Evolutionary conservation across 176 grass and related monocot species (phyloP), one percentile per base, ranked within the genome.

Genomic region (Aegilops umbellulata): DNA sequence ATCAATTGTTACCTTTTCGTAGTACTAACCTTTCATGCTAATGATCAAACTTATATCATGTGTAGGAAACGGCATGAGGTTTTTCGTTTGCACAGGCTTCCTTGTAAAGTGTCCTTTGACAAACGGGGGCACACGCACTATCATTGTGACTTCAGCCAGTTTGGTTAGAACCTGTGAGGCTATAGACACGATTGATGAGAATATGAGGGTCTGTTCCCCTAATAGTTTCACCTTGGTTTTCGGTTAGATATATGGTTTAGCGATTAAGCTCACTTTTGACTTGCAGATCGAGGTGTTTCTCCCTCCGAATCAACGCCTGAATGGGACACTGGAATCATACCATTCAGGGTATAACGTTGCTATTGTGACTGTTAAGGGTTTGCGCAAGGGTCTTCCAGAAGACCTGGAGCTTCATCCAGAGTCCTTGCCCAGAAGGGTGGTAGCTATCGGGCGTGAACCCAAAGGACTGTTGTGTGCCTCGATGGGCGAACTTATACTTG

Each of bases 251-350:
- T 69, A 35, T 34, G 3, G 17, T 35, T 31, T 69, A 35, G 34
- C 30, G 7, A 17, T 35, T 67, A 16, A 65, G 2, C 1, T 78
- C 74, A 79, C 22, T 78, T 78, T 41, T 46, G 12, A 79, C 23
- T 78, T 62, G 32, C 34, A 79, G n/a, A 79, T 79, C 60, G 53
- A 76, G 44, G 15, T 53, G 44, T 76, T 76, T 53, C 73, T 76
- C 25, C 73, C 73, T 60, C 53, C 22, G 2, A 38, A 78, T 23
- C 76, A 61, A 23, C 76, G 6, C 57, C 34, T 34, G 20, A 78
- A 2, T 5, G 55, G 76, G 53, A 78, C 10, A 61, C 9, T 78
- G 32, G 22, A 35, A 60, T 36, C 3, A 15, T 61, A 60, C 36
- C 32, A 16, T 38, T 60, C 57, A 61, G 12, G n/a, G 14, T 61